These are phyloP conservation scores for Phytophthora idaei DNA, from an alignment of 352 stramenopile genomes.

Conservation along the genomic window DNA sequence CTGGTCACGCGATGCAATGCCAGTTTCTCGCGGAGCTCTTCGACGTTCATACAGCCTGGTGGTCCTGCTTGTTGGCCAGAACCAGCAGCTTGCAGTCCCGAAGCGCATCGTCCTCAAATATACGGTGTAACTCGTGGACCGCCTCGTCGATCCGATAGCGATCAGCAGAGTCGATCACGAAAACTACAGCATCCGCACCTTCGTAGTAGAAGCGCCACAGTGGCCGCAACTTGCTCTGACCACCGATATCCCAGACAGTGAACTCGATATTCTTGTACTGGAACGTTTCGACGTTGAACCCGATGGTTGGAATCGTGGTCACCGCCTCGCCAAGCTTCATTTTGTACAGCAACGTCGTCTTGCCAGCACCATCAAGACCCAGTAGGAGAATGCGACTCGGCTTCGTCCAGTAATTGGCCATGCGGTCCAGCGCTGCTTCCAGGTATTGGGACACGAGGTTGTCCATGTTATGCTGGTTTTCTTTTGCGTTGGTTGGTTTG, in stretches of 20 bases:
- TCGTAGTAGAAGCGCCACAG: conserved; percentile 83
- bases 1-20: conserved; percentile 39
- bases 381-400: conserved; percentile 82
- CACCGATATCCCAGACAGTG: conserved; percentile 83
- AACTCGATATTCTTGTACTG: conserved; percentile 74
- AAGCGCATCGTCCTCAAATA: conserved; percentile 52
- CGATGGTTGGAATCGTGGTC: conserved; percentile 76
- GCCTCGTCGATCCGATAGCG: conserved; percentile 53
- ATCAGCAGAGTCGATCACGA: conserved; percentile 79
- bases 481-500: background rate
- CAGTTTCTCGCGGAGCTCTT: conserved; percentile 39
- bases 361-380: conserved; percentile 93
- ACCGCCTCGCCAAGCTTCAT: conserved; percentile 73
- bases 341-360: conserved; percentile 95
- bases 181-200: conserved; percentile 78
- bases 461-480: conserved; percentile 29
- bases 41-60: conserved; percentile 30
- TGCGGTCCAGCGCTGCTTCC: conserved; percentile 31
- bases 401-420: conserved; percentile 45
- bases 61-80: conserved; percentile 56
- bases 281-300: conserved; percentile 84
- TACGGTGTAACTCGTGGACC: conserved; percentile 38
- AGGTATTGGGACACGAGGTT: conserved; percentile 42
- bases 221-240: conserved; percentile 66
- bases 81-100: conserved; percentile 44